Percentiles rank a stretch among this genome's conserved stretches.
Evolutionary conservation across 495 filamentous ascomycete genomes (phyloP).

Genomic region (Thermothielavioides terrestris): DNA sequence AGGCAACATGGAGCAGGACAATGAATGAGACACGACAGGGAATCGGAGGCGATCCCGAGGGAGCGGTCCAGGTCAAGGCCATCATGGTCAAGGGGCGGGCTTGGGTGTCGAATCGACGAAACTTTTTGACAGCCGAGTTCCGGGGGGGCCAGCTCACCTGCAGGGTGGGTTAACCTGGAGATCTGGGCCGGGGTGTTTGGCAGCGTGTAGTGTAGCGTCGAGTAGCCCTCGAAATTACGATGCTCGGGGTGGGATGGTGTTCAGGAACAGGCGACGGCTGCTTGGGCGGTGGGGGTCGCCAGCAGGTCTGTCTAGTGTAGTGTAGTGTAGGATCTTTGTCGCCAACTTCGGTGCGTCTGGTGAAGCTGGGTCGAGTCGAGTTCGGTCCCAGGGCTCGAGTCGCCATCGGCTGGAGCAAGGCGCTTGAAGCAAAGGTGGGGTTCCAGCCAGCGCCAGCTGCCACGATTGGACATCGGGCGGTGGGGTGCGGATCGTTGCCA

Average conservation of each 20-base stretch:
- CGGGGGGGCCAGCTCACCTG: slow-evolving; percentile 3
- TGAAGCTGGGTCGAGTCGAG: neutral
- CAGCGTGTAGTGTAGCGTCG: neutral
- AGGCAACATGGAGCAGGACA: neutral
- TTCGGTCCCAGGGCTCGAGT: neutral
- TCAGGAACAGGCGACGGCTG: neutral
- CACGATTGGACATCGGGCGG: neutral
- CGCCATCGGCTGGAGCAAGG: neutral
- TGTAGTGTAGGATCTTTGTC: neutral
- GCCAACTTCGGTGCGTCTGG: too few species aligned
- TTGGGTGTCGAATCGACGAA: neutral
- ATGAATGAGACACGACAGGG: neutral
- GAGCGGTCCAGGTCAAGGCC: slow-evolving; percentile 9
- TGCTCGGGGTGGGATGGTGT: neutral
- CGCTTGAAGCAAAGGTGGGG: slow-evolving; percentile 1
- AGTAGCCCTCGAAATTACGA: neutral
- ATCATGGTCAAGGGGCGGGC: neutral
- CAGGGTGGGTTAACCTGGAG: slow-evolving; percentile 1
- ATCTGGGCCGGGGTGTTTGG: neutral
- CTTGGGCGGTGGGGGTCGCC: neutral
- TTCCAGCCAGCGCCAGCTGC: neutral
- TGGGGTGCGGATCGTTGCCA: slow-evolving; percentile 4
- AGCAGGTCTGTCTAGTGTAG: neutral
- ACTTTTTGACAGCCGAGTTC: neutral
- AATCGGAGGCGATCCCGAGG: slow-evolving; percentile 8